phyloP scores from a whole-genome alignment of 177 flowering plant genomes.

The Vitis hybrid region DNA sequence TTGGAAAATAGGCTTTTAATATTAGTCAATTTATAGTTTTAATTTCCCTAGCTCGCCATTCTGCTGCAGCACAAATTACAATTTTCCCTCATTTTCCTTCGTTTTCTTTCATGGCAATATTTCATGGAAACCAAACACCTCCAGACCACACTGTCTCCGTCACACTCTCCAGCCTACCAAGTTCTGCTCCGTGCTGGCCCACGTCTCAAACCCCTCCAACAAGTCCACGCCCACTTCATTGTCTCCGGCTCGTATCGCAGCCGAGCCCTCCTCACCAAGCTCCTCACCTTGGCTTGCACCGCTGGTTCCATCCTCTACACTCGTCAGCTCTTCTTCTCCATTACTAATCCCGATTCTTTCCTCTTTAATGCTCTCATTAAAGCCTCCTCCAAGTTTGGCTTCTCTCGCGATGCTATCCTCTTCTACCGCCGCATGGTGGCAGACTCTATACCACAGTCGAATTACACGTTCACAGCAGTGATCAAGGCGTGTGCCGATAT shows the following conservation, averaged over 20 bases:
- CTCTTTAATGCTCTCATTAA: constrained; percentile 63
- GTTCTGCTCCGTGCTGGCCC: constrained; percentile 56
- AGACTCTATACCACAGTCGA: constrained; percentile 25
- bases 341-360: constrained; percentile 60
- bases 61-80: not conserved
- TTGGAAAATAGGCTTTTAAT: too few relatives aligned
- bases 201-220: constrained; percentile 44
- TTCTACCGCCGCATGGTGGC: constrained; percentile 54
- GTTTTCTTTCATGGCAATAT: constrained; percentile 1
- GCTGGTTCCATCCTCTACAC: constrained; percentile 56
- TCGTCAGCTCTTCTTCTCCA: constrained; percentile 44
- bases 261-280: constrained; percentile 69
- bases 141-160: not conserved
- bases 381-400: constrained; percentile 38
- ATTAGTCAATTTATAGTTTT: too few relatives aligned
- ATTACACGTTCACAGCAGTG: constrained; percentile 56
- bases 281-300: constrained; percentile 47
- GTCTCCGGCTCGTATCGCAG: constrained; percentile 41
- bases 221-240: constrained; percentile 62
- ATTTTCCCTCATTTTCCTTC: constrained; percentile 1
- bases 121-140: constrained; percentile 25
- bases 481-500: constrained; percentile 58
- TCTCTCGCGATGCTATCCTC: constrained; percentile 41
- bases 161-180: constrained; percentile 39
- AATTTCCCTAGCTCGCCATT: not conserved